Evolutionary conservation across 768 basidiomycete species (phyloP), one percentile per base, ranked within the genome.

Genomic region (Chalciporus pseudorubinellus): DNA sequence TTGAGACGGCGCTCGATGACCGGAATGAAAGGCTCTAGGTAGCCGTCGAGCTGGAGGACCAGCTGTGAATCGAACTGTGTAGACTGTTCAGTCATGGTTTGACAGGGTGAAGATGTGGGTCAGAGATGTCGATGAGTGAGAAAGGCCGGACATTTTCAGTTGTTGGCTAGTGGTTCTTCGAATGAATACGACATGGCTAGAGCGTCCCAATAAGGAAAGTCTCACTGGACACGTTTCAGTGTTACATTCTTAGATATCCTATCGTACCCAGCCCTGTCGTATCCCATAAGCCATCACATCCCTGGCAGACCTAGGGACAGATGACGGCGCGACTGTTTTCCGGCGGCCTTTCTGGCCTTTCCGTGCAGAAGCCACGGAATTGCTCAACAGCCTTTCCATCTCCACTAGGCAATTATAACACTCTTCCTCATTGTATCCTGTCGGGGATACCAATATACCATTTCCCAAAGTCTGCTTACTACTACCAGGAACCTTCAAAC

Each of bases 371-470:
- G 72, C 61, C 39, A 89, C 66, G 51, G 75, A 74, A 20, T 72
- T 63, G 2, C 74, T 72, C 11, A 92, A 67, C 69, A 85, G 72
- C 29, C 61, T 67, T 60, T 91, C 87, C 52, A 89, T 72, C 60
- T 89, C 84, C 18, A 81, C 56, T 39, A 92, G 75, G 59, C 82
- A 83, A 44, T 82, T 77, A 55, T 87, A 85, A 63, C 87, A 89
- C 45, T 83, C 80, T 48, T 73, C 79, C 59, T 91, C 89, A 2
- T 77, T 77, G 65, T 80, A 87, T 0, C 73, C 72, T 22, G 69
- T 62, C 8, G 57, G 40, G 19, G 59, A 45, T 14, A 63, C 59
- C 24, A 53, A 50, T 41, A 26, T 46, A 34, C 20, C 36, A 7
- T 52, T 64, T 29, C 21, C 44, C 21, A 57, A 52, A 16, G 59